Percentiles rank a stretch among this genome's conserved stretches.
These are phyloP conservation scores for Knoxdaviesia capensis DNA, from an alignment of 2,329 filamentous ascomycete genomes.

Conservation along the genomic window DNA sequence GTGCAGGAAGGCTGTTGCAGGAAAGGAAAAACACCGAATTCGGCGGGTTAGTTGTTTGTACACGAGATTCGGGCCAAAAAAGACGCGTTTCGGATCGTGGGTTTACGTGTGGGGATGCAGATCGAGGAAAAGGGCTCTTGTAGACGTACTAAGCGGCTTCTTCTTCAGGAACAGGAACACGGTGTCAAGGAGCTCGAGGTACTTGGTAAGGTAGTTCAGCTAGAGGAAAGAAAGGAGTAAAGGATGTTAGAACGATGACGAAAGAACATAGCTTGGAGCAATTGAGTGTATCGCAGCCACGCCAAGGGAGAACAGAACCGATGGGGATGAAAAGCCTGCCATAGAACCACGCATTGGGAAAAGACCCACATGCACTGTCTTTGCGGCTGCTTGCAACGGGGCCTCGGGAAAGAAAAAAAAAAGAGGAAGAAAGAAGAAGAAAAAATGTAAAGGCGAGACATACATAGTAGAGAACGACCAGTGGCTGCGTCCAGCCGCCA, in stretches of 20 bases:
- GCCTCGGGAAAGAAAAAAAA: background rate
- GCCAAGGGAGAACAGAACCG: too few species aligned
- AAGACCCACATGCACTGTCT: too few species aligned
- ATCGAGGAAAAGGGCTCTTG: conserved; percentile 16
- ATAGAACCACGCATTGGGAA: too few species aligned
- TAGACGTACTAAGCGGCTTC: conserved; percentile 55
- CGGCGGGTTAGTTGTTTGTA: conserved; percentile 1
- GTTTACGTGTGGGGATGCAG: conserved; percentile 8
- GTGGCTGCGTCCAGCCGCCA: conserved; percentile 83
- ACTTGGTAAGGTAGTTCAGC: conserved; percentile 98
- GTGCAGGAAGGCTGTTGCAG: conserved; percentile 57
- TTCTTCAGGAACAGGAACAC: conserved; percentile 98
- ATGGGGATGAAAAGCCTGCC: too few species aligned
- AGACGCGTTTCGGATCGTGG: background rate
- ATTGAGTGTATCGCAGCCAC: too few species aligned
- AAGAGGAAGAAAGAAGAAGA: background rate
- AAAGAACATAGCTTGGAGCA: too few species aligned
- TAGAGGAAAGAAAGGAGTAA: conserved; percentile 15
- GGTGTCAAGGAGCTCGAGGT: conserved; percentile 86
- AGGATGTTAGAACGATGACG: conserved; percentile 1
- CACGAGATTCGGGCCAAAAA: background rate
- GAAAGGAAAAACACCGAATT: background rate
- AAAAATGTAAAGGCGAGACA: conserved; percentile 13
- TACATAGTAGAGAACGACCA: conserved; percentile 95
- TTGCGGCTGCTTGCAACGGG: too few species aligned